Evolutionary conservation across 176 grass and related monocot genomes (phyloP), one percentile per base, ranked within the genome.

Genomic region (Lolium multiflorum): DNA sequence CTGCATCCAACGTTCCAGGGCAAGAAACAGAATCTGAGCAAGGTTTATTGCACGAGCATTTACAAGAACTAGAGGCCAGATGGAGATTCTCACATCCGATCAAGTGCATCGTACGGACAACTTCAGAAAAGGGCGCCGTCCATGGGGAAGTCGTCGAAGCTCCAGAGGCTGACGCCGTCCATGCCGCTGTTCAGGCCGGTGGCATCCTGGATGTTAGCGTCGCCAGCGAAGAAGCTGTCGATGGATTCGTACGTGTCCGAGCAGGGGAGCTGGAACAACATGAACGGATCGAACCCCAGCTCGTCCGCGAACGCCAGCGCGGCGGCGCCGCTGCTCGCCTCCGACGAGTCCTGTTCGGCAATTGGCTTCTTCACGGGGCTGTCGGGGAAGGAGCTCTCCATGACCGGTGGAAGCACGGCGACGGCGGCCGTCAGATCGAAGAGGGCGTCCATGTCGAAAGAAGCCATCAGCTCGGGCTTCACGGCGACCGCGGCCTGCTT

Each of bases 101-200:
- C 1, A 25, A 61, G 15, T 39, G 62, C 61, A 60, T 9, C 35
- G 5, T 35, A 74, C 57, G n/a, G 41, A 35, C 37, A 5, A 14
- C 18, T 38, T 87, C 55, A 94, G 61, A 85, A 92, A 24, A 72
- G 16, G 54, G 60, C 82, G 70, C 82, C 83, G 24, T 87, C 85
- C 43, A 85, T 11, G 63, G 90, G 92, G 46, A 94, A 80, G 71
- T 92, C 90, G 47, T 94, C 92, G 77, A 97, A 97, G 81, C 92
- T 94, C 94, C 94, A 97, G 79, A 97, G 89, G 56, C 78, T 64
- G 59, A 84, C 70, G 4, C 72, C 41, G 59, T 80, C 80, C 78
- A 88, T 64, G 76, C 17, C 28, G 9, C 12, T 26, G 73, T 78
- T 68, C 77, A 49, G 10, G 25, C 20, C 14, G 68, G 21, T 55